Base-by-base conservation (phyloP, 345 rosid species). In the Eucalyptus pauciflora region DNA sequence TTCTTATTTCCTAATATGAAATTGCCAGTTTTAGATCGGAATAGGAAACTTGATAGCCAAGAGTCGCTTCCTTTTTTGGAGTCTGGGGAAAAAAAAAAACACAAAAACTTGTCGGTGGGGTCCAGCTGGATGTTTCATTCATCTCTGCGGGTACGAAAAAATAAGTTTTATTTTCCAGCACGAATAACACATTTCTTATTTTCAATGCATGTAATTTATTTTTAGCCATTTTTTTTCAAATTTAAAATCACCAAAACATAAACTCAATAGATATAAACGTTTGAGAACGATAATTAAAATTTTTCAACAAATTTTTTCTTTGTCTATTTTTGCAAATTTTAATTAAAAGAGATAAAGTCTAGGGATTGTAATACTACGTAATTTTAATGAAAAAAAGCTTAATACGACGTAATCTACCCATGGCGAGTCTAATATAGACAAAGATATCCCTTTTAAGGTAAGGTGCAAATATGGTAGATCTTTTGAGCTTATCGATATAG, bases 131-230 rank as follows among this genome's bases (percentile, higher is more conserved):
- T 56, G 62, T 56, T 24, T 56, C 24, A 0, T 56, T 56, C 29
- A 56, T 56, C 62, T 56, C 29, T 10, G 5, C 62, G 29, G 29
- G 29, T 56, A 56, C 3, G 1, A 56, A 24, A 22, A 56, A 24
- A 4, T 56, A 24, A 56, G 29, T 24, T 56, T 2, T 56, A 24
- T 2, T 56, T 56, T 9, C 12, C 29, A 8, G 3, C 0, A 0
- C 6, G 5, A 56, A 24, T 56, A 24, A 56, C 29, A 10, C 13
- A 24, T 56, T 56, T 56, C 29, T 56, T 56, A 56, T 56, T 56
- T 56, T 56, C 29, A 56, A 56, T 52, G 58, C 58, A 52, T 8
- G 20, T 7, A 8, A 52, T 64, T 64, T 64, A 14, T n/a, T 64
- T 64, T 64, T 64, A 29, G 5, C 41, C 41, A 15, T n/a, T 15